These are phyloP conservation scores for Hansenula lynferdii DNA, from an alignment of 1,139 yeast species.

Conservation along the genomic window DNA sequence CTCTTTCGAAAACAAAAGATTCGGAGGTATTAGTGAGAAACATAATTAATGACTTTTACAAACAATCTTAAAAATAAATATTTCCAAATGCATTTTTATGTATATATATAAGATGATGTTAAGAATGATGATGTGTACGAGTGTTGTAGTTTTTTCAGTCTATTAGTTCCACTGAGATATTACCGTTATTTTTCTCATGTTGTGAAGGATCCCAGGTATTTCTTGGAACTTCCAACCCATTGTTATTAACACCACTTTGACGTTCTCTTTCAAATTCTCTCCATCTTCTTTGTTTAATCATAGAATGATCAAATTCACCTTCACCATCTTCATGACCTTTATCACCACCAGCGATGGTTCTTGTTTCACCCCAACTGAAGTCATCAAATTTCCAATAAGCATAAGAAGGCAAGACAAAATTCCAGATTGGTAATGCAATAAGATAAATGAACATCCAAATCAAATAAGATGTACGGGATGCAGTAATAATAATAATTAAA, in stretches of 20 bases:
- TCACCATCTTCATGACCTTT: slow-evolving; percentile 60
- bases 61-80: neutral
- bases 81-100: neutral
- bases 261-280: slow-evolving; percentile 80
- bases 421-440: slow-evolving; percentile 90
- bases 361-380: slow-evolving; percentile 97
- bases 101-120: too few relatives aligned
- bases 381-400: slow-evolving; percentile 98
- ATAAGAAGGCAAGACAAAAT: slow-evolving; percentile 82
- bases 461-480: slow-evolving; percentile 70
- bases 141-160: too few relatives aligned
- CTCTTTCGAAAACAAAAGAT: neutral
- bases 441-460: slow-evolving; percentile 81
- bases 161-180: slow-evolving; percentile 9
- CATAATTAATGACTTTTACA: neutral
- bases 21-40: neutral
- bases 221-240: slow-evolving; percentile 2
- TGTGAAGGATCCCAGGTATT: slow-evolving; percentile 22
- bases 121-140: too few relatives aligned
- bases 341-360: slow-evolving; percentile 71
- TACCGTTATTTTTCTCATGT: slow-evolving; percentile 7
- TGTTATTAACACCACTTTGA: slow-evolving; percentile 3
- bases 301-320: slow-evolving; percentile 87
- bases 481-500: slow-evolving; percentile 79
- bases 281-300: slow-evolving; percentile 90